Base-by-base conservation (phyloP, 345 rosid species). In the Alliaria petiolata region DNA sequence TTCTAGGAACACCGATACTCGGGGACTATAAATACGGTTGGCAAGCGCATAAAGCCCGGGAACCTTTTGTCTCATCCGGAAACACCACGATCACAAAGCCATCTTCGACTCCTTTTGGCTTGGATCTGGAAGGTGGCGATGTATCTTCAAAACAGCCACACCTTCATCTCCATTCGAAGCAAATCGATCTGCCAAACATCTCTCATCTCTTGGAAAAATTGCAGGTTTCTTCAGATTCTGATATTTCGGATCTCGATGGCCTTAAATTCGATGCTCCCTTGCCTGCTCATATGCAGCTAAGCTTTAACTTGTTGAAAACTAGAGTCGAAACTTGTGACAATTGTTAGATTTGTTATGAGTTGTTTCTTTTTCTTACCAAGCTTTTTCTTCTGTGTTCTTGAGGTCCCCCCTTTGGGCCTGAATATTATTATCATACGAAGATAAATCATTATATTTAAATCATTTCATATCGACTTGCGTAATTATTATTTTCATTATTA, bases 21-120 rank as follows among this genome's bases (percentile, higher is more conserved):
- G 99, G 99, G 57, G 97, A 91, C 78, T 91, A 75, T 59, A 95
- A 95, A 71, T 95, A 95, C 12, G 97, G 91, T 6, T 88, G 97
- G 96, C 96, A 85, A 80, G 82, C 83, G 74, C 95, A 93, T 77
- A 80, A 80, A 81, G 66, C 79, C 25, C 62, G 79, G 31, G 67
- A 78, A 49, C 75, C 68, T 14, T 30, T 30, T 8, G 33, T 40
- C 9, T 68, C 83, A 50, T 56, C 49, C 0, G 65, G 36, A 46
- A 67, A 49, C 64, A 65, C 51, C 38, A 20, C n/a, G n/a, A n/a
- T n/a, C n/a, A 26, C 62, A 14, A 74, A 62, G 25, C 67, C 71
- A 54, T 75, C 76, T 16, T 26, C 35, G 31, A 73, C 82, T 67
- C 95, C 93, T 57, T 84, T 87, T 51, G 90, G 90, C 45, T 74